These are phyloP conservation scores for Rubroshorea leprosula DNA, from an alignment of 345 rosid genomes.

Conservation along the genomic window DNA sequence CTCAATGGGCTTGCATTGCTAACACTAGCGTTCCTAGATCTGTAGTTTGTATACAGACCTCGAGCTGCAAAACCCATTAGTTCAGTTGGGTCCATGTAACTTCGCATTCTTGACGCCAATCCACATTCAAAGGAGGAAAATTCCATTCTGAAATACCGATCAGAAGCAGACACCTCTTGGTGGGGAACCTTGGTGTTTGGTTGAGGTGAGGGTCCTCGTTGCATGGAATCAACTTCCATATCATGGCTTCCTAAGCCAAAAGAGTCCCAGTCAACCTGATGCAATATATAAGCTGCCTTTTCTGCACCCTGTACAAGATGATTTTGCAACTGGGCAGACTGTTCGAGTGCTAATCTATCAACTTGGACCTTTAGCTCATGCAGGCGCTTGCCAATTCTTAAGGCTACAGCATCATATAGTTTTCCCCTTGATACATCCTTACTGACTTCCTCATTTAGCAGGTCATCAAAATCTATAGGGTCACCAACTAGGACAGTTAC, in stretches of 20 bases:
- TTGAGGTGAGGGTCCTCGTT: conserved; percentile 9
- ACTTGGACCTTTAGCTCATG: conserved; percentile 55
- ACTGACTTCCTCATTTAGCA: conserved; percentile 40
- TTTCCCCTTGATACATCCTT: conserved; percentile 50
- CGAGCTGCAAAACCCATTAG: conserved; percentile 72
- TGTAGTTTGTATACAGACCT: conserved; percentile 37
- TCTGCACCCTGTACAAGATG: conserved; percentile 19
- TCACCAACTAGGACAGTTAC: conserved; percentile 87
- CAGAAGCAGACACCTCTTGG: conserved; percentile 12
- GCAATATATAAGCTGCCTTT: conserved; percentile 38
- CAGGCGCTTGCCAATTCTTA: conserved; percentile 62
- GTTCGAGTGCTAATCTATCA: conserved; percentile 55
- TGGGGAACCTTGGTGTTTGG: background rate
- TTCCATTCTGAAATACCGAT: conserved; percentile 21
- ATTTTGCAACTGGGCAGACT: conserved; percentile 22
- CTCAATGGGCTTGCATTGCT: conserved; percentile 30
- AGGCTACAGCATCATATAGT: conserved; percentile 78
- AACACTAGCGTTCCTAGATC: conserved; percentile 11
- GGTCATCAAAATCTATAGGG: conserved; percentile 72
- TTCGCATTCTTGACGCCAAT: conserved; percentile 38
- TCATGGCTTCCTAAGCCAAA: conserved; percentile 37
- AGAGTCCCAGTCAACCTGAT: conserved; percentile 52
- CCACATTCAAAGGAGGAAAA: conserved; percentile 26
- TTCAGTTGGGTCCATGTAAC: conserved; percentile 48
- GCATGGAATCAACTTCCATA: conserved; percentile 5